These are phyloP conservation scores for Boechera divaricarpa DNA, from an alignment of 345 rosid genomes.

Conservation along the genomic window DNA sequence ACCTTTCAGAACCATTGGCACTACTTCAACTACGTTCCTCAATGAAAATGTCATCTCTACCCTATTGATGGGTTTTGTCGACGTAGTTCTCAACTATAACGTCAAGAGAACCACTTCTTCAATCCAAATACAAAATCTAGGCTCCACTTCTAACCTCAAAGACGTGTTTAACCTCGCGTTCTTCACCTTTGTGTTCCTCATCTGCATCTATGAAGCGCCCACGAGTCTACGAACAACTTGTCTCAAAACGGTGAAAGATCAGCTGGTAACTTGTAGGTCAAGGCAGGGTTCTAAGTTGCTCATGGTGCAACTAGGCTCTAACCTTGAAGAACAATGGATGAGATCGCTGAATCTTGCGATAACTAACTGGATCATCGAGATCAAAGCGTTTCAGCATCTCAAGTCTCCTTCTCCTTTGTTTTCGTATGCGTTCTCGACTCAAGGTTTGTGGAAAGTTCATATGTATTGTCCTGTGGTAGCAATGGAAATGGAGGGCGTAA, in stretches of 20 bases:
- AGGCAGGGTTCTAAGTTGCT: constrained; percentile 67
- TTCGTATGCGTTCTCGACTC: constrained; percentile 67
- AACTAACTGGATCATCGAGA: constrained; percentile 78
- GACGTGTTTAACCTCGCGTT: constrained; percentile 71
- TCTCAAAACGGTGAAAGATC: constrained; percentile 59
- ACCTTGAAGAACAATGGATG: constrained; percentile 91
- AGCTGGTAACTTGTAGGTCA: constrained; percentile 48
- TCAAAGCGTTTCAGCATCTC: constrained; percentile 47
- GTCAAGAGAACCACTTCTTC: constrained; percentile 45
- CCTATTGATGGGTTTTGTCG: constrained; percentile 60
- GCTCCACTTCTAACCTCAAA: constrained; percentile 46
- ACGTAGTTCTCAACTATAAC: constrained; percentile 64
- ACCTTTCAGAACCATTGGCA: constrained; percentile 46
- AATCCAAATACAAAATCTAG: constrained; percentile 53
- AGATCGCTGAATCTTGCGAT: constrained; percentile 80
- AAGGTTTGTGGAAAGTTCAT: constrained; percentile 85
- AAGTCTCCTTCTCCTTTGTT: constrained; percentile 77
- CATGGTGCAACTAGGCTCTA: constrained; percentile 71
- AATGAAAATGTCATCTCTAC: constrained; percentile 50
- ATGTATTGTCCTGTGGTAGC: constrained; percentile 84
- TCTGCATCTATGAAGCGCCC: constrained; percentile 88
- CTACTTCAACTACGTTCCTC: constrained; percentile 37
- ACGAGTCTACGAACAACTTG: constrained; percentile 61
- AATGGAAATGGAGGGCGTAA: constrained; percentile 65
- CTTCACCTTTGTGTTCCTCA: constrained; percentile 62